phyloP scores from a whole-genome alignment of 2,329 filamentous ascomycete genomes.

The Alternaria sp. region DNA sequence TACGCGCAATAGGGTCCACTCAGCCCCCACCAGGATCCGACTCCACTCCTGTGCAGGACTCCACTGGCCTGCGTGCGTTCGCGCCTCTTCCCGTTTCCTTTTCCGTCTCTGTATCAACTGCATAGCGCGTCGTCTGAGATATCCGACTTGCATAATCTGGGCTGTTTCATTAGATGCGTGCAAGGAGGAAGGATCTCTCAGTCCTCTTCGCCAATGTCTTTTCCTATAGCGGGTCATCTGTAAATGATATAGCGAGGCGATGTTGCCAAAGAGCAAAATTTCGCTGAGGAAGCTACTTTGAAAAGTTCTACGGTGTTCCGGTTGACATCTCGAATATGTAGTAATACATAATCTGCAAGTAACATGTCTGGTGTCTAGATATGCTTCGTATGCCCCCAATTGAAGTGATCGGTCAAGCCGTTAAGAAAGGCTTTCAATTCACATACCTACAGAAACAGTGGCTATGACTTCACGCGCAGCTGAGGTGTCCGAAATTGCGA shows the following conservation, averaged over 20 bases:
- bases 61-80: conserved; percentile 27
- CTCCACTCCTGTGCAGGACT: conserved; percentile 44
- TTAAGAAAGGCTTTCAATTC: neutral
- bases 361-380: neutral
- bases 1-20: conserved; percentile 30
- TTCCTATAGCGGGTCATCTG: conserved; percentile 15
- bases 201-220: conserved; percentile 24
- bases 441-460: neutral
- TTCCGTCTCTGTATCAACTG: conserved; percentile 35
- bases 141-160: conserved; percentile 53
- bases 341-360: conserved; percentile 13
- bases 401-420: neutral
- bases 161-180: conserved; percentile 39
- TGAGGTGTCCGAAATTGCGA: conserved; percentile 18
- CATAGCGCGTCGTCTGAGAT: conserved; percentile 50
- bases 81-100: conserved; percentile 28
- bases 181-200: conserved; percentile 55
- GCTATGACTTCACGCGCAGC: neutral
- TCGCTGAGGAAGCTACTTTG: conserved; percentile 51
- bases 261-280: conserved; percentile 23
- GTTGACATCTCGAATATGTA: conserved; percentile 16
- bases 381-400: neutral
- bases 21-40: conserved; percentile 26
- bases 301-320: conserved; percentile 42
- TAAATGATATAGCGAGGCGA: conserved; percentile 47